phyloP scores from a whole-genome alignment of 2,329 filamentous ascomycete genomes.

The Dendryphion nanum region DNA sequence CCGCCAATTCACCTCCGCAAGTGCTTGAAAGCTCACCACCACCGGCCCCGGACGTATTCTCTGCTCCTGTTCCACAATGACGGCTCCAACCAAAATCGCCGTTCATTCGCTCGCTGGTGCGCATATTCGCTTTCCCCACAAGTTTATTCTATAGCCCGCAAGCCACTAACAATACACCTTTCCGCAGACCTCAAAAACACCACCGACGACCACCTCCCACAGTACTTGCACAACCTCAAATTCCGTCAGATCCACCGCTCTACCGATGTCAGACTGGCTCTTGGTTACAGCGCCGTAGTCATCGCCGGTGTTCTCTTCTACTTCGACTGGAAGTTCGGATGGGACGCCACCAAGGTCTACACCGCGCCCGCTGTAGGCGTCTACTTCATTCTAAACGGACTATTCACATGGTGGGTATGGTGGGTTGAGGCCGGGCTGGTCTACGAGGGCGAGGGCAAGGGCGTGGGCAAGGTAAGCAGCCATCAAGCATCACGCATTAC shows the following conservation, averaged over 20 bases:
- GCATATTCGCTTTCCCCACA: neutral
- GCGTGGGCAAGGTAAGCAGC: constrained; percentile 62
- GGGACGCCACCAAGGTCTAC: constrained; percentile 79
- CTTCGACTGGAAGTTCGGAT: constrained; percentile 89
- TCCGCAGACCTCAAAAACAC: constrained; percentile 87
- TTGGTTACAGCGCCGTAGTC: constrained; percentile 80
- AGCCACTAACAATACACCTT: constrained; percentile 10
- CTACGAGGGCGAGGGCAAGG: constrained; percentile 71
- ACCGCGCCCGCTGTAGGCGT: constrained; percentile 74
- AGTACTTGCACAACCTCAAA: constrained; percentile 85
- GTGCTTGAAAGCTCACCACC: too few species aligned
- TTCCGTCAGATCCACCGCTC: constrained; percentile 81
- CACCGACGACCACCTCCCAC: constrained; percentile 88
- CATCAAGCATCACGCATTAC: too few species aligned
- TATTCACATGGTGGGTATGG: constrained; percentile 81
- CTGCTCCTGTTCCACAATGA: too few species aligned
- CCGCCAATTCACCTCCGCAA: too few species aligned
- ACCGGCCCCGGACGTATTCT: too few species aligned
- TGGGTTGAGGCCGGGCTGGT: constrained; percentile 77
- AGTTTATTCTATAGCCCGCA: constrained; percentile 5
- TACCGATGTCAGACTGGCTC: constrained; percentile 74
- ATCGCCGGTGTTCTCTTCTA: constrained; percentile 82
- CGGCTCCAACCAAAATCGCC: constrained; percentile 54
- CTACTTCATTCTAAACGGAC: constrained; percentile 77
- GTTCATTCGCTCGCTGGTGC: constrained; percentile 68